These are phyloP conservation scores for Westerdykella ornata DNA, from an alignment of 2,329 filamentous ascomycete species.

Conservation along the genomic window DNA sequence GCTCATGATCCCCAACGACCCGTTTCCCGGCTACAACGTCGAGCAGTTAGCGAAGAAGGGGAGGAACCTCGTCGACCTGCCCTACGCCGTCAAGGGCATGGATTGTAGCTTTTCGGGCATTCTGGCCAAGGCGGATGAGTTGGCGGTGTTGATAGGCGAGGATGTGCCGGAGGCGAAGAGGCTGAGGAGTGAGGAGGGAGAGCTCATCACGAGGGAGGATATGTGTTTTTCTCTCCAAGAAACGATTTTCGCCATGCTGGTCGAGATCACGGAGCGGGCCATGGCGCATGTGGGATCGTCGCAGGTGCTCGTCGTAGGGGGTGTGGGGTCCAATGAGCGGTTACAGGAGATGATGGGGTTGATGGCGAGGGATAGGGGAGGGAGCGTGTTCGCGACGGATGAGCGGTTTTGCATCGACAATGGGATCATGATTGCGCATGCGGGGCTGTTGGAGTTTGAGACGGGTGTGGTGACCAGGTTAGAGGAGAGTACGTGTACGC, in stretches of 20 bases:
- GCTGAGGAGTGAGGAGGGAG: conserved; percentile 43
- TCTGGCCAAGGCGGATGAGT: conserved; percentile 70
- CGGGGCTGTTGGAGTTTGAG: conserved; percentile 76
- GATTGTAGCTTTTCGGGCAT: conserved; percentile 96
- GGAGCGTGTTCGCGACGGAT: conserved; percentile 88
- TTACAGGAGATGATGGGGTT: conserved; percentile 97
- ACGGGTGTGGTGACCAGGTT: conserved; percentile 72
- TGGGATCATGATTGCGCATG: conserved; percentile 99
- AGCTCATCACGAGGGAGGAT: conserved; percentile 68
- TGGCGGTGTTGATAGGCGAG: conserved; percentile 61
- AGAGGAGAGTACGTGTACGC: conserved; percentile 66
- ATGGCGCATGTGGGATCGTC: conserved; percentile 94
- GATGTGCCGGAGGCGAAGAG: conserved; percentile 34
- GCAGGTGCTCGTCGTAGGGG: conserved; percentile 91
- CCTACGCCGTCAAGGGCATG: conserved; percentile 98
- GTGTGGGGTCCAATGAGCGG: conserved; percentile 90
- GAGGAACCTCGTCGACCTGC: conserved; percentile 70
- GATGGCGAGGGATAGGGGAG: conserved; percentile 84
- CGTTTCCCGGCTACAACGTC: conserved; percentile 95
- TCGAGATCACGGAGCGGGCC: conserved; percentile 95
- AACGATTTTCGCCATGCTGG: conserved; percentile 92
- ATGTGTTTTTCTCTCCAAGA: conserved; percentile 94
- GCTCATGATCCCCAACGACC: conserved; percentile 86
- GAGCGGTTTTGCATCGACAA: conserved; percentile 99
- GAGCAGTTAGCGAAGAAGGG: conserved; percentile 81